Base-by-base conservation (phyloP, 2,329 filamentous ascomycete genomes). In the Aspergillus novoparasiticus region DNA sequence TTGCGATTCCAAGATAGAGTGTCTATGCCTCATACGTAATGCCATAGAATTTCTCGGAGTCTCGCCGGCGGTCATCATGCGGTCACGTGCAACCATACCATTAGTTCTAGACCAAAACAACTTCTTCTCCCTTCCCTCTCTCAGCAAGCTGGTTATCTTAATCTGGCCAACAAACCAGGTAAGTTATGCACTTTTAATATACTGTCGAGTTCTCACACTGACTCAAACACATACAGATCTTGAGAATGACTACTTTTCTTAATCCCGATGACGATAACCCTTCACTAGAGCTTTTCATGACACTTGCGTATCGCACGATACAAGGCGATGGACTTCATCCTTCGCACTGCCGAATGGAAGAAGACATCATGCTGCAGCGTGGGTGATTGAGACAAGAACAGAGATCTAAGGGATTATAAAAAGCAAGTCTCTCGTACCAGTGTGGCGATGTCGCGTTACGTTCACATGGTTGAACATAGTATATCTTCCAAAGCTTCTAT, bases 371-470 rank as follows among this genome's bases (percentile, higher is more conserved):
- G 62, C 61, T 60, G 58, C 64, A 61, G 61, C 59, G 71, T 75
- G 74, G 60, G 69, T 81, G 80, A 81, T 73, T 80, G 79, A 80
- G 72, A 73, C 64, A 28, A 74, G 80, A 82, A 82, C 80, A 81
- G 80, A 82, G 72, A 82, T 82, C 80, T 77, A 70, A 81, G 79
- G 75, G 80, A 78, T 70, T 67, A 46, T 36, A 32, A 50, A 62
- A 54, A 58, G 14, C 50, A 56, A 26, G 53, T 53, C 57, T 41
- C 23, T 64, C 56, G 53, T 32, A 32, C 28, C 34, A 28, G 26
- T 59, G 23, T 54, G 39, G 26, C 36, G 23, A 26, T 53, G 58
- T 55, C 51, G 34, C 30, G 51, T 34, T 28, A 36, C 16, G 23
- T 23, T 54, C 48, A n/a, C 26, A 30, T 14, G 10, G 14, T 23